Evolutionary conservation across 2,329 filamentous ascomycete genomes (phyloP).

Genomic region (Phyllosticta capitalensis): DNA sequence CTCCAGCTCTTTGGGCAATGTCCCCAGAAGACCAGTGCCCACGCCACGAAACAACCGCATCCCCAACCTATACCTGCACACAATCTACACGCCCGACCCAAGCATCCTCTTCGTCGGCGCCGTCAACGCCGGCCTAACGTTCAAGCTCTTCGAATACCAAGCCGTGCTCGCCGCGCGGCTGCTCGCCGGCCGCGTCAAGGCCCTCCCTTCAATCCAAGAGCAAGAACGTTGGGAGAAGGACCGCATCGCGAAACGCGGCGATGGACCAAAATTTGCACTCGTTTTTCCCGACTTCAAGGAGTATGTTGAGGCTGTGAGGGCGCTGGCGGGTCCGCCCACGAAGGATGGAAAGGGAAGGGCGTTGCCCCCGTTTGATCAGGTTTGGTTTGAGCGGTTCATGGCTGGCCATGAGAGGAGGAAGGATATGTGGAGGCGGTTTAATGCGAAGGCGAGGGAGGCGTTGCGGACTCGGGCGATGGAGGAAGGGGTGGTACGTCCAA

Average conservation of each 20-base stretch:
- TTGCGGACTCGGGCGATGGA: conserved; percentile 3
- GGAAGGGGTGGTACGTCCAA: background rate
- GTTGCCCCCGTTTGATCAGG: conserved; percentile 33
- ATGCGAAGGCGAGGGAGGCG: conserved; percentile 27
- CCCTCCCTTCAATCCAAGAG: conserved; percentile 40
- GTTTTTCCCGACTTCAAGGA: conserved; percentile 54
- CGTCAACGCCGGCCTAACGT: conserved; percentile 48
- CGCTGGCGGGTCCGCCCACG: conserved; percentile 38
- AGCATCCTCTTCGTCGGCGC: conserved; percentile 51
- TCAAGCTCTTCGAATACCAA: conserved; percentile 62
- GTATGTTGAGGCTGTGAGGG: conserved; percentile 51
- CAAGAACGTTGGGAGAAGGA: conserved; percentile 50
- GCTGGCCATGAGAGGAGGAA: conserved; percentile 47
- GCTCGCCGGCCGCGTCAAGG: conserved; percentile 42
- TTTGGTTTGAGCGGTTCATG: conserved; percentile 44
- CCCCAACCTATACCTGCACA: conserved; percentile 48
- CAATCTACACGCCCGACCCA: conserved; percentile 47
- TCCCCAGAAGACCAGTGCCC: conserved; percentile 27
- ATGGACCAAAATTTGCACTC: conserved; percentile 47
- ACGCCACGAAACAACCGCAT: conserved; percentile 41
- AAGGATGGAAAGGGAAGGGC: conserved; percentile 36
- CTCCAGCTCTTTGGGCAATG: background rate
- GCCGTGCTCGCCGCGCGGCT: conserved; percentile 52
- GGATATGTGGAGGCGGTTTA: conserved; percentile 48
- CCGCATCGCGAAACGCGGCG: conserved; percentile 44